Evolutionary conservation across 257 asterid species (phyloP), one percentile per base, ranked within the genome.

Genomic region (Solanum appendiculatum): DNA sequence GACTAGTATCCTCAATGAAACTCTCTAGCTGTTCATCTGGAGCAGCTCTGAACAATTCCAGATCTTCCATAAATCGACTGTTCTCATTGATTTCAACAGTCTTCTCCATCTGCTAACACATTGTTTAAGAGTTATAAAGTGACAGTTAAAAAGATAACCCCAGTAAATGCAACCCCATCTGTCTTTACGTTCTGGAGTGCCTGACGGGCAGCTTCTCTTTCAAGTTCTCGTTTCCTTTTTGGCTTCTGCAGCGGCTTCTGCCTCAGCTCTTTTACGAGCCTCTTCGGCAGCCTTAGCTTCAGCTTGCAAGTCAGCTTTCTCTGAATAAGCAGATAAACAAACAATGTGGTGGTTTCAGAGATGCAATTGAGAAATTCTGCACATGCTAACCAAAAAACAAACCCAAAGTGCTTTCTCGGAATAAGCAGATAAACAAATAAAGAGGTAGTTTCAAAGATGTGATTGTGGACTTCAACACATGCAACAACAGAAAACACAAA

Each of bases 281-380:
- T 93, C 99, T 92, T 96, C 99, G 21, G 99, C 99, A 87, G 98
- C 98, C 93, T 89, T 93, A 11, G 98, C 98, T 90, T 96, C 98
- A 64, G 97, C 98, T 89, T 93, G 98, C 89, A 95, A 88, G 89
- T 97, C 90, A 86, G 98, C 98, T 91, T 90, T 96, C 92, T 96
- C 98, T 96, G 96, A 66, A 87, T 33, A 83, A 81, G 68, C 31
- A 46, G 42, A 81, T 31, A 5, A 5, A 20, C 42, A 70, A 37
- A 37, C 36, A 31, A 66, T 60, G 29, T 46, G 34, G 13, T 46
- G 27, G 18, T 23, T 46, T 27, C 68, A 42, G 39, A 81, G 68
- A 81, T 18, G 64, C 23, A 18, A 39, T 25, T 8, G 25, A 18
- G 9, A 29, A 20, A 81, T 58, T 23, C 70, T 33, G 2, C 2